Evolutionary conservation across 371 early-diverging fungal species (phyloP).

Genomic region (Mucor circinelloides): DNA sequence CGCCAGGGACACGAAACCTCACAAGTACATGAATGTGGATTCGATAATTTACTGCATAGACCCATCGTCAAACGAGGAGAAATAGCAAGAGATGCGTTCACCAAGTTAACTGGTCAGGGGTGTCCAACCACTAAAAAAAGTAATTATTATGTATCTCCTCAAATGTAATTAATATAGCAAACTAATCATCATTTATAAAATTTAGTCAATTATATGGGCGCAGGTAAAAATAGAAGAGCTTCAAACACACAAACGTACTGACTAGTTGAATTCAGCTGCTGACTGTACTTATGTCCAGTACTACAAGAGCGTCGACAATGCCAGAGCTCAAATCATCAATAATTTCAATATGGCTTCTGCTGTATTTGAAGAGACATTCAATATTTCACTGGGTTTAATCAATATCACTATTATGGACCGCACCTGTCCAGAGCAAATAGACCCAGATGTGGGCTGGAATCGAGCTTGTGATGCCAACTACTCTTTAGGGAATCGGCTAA

Average conservation of each 20-base stretch:
- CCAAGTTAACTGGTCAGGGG: slow-evolving; percentile 11
- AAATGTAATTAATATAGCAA: neutral
- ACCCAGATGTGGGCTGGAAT: slow-evolving; percentile 69
- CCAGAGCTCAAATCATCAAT: slow-evolving; percentile 71
- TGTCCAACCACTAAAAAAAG: slow-evolving; percentile 28
- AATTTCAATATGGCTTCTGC: slow-evolving; percentile 80
- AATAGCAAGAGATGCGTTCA: neutral
- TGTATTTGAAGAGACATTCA: slow-evolving; percentile 90
- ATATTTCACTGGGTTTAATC: slow-evolving; percentile 85
- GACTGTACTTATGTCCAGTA: slow-evolving; percentile 75
- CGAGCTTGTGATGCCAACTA: slow-evolving; percentile 73
- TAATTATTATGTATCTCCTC: slow-evolving; percentile 8
- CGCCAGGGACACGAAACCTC: neutral
- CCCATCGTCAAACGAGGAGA: neutral
- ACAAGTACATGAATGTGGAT: slow-evolving; percentile 20
- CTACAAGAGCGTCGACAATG: slow-evolving; percentile 60
- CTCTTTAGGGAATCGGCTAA: slow-evolving; percentile 77
- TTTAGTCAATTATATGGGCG: slow-evolving; percentile 45
- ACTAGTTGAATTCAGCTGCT: slow-evolving; percentile 46
- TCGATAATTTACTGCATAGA: slow-evolving; percentile 11
- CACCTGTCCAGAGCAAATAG: slow-evolving; percentile 54
- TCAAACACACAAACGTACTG: neutral
- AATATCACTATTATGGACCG: slow-evolving; percentile 71
- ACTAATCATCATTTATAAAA: neutral
- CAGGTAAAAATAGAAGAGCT: slow-evolving; percentile 18